Conservation (phyloP, 2,329 filamentous ascomycete species). For the Bipolaris victoriae region DNA sequence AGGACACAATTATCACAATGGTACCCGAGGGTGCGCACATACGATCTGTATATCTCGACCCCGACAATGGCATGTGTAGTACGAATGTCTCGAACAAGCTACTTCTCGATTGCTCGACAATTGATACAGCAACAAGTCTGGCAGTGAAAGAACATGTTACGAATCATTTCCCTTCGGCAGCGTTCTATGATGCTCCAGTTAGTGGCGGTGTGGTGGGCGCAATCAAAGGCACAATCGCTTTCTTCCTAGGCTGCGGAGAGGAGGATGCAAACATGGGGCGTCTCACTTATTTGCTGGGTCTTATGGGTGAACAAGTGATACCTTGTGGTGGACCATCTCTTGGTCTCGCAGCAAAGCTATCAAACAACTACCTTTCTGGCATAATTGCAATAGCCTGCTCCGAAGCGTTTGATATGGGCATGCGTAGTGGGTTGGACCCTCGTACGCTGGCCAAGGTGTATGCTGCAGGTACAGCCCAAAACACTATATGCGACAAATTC, state of each 20-base stretch:
- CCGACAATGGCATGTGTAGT: conserved; percentile 51
- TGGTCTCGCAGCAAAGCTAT: conserved; percentile 65
- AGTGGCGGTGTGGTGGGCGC: conserved; percentile 62
- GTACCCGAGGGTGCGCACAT: conserved; percentile 61
- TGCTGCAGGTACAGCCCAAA: conserved; percentile 59
- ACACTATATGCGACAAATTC: conserved; percentile 59
- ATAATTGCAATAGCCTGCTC: conserved; percentile 64
- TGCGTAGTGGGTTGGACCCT: conserved; percentile 63
- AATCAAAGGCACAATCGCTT: conserved; percentile 58
- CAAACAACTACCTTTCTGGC: conserved; percentile 66
- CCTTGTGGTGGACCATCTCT: conserved; percentile 63
- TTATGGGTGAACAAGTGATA: conserved; percentile 63
- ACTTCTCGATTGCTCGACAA: conserved; percentile 63
- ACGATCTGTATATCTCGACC: conserved; percentile 58
- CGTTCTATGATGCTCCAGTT: conserved; percentile 62
- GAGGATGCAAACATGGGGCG: conserved; percentile 53
- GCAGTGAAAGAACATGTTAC: conserved; percentile 52
- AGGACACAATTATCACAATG: conserved; percentile 61
- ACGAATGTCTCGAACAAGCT: conserved; percentile 54
- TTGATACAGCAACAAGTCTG: conserved; percentile 60
- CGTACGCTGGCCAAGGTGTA: conserved; percentile 60
- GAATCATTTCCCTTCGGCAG: conserved; percentile 48
- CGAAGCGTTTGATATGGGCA: conserved; percentile 67
- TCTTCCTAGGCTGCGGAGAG: conserved; percentile 61
- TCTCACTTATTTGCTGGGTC: conserved; percentile 53